Evolutionary conservation across 140 eudicot genomes (phyloP), one percentile per base, ranked within the genome.

Genomic region (Erigeron philadelphicus): DNA sequence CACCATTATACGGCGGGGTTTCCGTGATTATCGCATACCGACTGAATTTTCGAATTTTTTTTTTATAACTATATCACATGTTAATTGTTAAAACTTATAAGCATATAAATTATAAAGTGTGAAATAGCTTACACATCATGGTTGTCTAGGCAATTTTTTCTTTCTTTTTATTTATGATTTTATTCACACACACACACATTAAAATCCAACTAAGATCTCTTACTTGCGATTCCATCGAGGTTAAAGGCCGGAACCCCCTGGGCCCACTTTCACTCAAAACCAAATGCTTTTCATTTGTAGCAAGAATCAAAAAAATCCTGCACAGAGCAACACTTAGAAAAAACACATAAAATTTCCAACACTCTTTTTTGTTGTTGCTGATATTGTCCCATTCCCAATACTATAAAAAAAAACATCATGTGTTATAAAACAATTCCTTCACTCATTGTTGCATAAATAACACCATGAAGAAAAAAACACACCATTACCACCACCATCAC

Each of bases 391-490:
- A 42, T 55, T 70, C 16, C 13, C 65, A 57, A 42, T 56, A 70
- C 53, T 41, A 11, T 52, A 1, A 61, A 61, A 11, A 44, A 10
- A 0, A 11, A 7, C 18, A 5, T 52, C 78, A 18, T 9, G 72
- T 56, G 61, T 35, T 17, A 15, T 15, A 50, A 53, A 54, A 47
- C 69, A 49, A 61, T 16, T 40, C 68, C 59, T 38, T 10, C 31
- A 17, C 16, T 54, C 17, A 9, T 54, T 17, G 25, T 54, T 54
- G 3, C 31, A 3, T 54, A 13, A 15, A 4, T 3, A 5, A 17
- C 8, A 53, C 76, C 19, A 74, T 78, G 84, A 79, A 81, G 82
- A 81, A 75, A 74, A 84, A 69, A 56, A 54, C 54, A 25, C 74
- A 45, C 8, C 75, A 21, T 16, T 7, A 61, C 46, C 16, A 1